phyloP scores from a whole-genome alignment of 2,329 filamentous ascomycete genomes.

The Microcyclosporella mali region DNA sequence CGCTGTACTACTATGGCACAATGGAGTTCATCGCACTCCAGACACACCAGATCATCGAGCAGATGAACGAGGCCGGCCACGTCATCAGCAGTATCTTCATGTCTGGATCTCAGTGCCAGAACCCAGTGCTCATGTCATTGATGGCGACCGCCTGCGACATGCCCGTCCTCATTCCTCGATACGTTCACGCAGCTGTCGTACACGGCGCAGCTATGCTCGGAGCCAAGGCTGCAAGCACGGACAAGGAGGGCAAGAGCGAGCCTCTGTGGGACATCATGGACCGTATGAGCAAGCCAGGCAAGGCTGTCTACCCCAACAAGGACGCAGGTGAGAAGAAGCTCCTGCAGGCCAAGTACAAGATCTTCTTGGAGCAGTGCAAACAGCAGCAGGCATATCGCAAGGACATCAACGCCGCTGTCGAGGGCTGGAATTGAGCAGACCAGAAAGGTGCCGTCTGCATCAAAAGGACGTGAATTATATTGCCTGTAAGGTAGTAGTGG shows the following conservation, averaged over 20 bases:
- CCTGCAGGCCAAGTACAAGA: slow-evolving; percentile 80
- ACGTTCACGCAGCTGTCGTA: slow-evolving; percentile 91
- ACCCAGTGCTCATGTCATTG: slow-evolving; percentile 82
- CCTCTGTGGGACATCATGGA: slow-evolving; percentile 96
- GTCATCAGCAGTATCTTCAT: slow-evolving; percentile 91
- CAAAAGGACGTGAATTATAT: too few relatives aligned
- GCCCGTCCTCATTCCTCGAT: slow-evolving; percentile 87
- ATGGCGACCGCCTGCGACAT: slow-evolving; percentile 86
- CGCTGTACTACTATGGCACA: slow-evolving; percentile 87
- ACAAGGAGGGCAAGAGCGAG: slow-evolving; percentile 71
- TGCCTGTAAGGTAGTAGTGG: too few relatives aligned
- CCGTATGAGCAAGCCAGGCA: slow-evolving; percentile 89
- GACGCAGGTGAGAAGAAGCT: slow-evolving; percentile 70
- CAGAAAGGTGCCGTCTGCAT: too few relatives aligned
- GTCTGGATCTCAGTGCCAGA: slow-evolving; percentile 97
- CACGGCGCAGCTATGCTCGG: slow-evolving; percentile 98
- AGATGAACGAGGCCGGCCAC: slow-evolving; percentile 89
- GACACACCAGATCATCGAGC: slow-evolving; percentile 88
- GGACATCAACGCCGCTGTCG: slow-evolving; percentile 59
- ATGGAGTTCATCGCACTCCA: slow-evolving; percentile 98
- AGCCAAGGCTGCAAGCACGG: slow-evolving; percentile 87
- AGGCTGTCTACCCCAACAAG: slow-evolving; percentile 67
- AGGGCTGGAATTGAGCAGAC: slow-evolving; percentile 26
- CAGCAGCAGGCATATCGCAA: slow-evolving; percentile 77
- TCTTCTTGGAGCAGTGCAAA: slow-evolving; percentile 90